Evolutionary conservation across 768 basidiomycete species (phyloP), one percentile per base, ranked within the genome.

Genomic region (Neoboletus brunneissimus): DNA sequence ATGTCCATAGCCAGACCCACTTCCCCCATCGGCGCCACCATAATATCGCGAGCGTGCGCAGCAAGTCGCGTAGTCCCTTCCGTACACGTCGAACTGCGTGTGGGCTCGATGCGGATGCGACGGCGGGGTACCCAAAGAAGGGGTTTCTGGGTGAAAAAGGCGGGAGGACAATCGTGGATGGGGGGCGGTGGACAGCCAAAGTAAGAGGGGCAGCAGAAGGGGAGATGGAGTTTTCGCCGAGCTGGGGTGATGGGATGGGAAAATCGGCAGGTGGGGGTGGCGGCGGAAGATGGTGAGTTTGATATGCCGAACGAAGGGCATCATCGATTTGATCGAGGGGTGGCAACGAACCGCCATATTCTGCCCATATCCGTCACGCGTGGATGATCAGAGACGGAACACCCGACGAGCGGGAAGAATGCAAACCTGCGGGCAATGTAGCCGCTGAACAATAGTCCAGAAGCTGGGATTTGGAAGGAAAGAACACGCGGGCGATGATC

Each of bases 121-220:
- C 32, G 13, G 77, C 76, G 7, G 88, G 86, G 64, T 91, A 90
- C 4, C 89, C 89, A 59, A 82, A 91, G 71, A 85, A 90, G 1
- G 89, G 89, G 59, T 89, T 91, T 40, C 81, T 71, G 37, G 74
- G 66, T 27, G 88, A 89, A 31, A 80, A 82, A 20, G 86, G 77
- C 10, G 85, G 77, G 41, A 83, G 60, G 18, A 23, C 15, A 23
- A 62, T 51, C 44, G 58, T 52, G 35, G 62, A 60, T 40, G 60
- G 37, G 34, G 37, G 8, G 51, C 59, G 58, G 5, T 43, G 13
- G 18, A 35, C 48, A 6, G 31, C 15, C 10, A 35, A 5, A 11
- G 20, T 6, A 27, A 44, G 20, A 5, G 35, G 11, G 10, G 35
- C 3, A 5, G 31, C 18, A 5, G 41, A 25, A 6, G 53, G 8